A percentile compares a stretch with the other conserved stretches of the same genome.
phyloP scores from a whole-genome alignment of 116 monocot genomes.

The Phalaenopsis hybrid region DNA sequence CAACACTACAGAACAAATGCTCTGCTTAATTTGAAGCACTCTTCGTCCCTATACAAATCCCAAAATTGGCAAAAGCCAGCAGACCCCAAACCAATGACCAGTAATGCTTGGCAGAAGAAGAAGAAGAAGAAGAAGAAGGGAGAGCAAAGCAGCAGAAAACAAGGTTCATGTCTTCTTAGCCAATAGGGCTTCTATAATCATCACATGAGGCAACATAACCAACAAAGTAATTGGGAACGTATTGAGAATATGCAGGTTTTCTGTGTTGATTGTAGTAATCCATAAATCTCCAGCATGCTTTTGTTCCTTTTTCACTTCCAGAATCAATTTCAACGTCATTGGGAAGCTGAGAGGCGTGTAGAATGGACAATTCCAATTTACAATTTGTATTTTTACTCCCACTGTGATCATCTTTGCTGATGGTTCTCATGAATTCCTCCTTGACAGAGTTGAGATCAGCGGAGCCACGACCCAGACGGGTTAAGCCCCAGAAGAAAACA shows the following conservation, averaged over 20 bases:
- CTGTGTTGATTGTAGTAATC: constrained; percentile 12
- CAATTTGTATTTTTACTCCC: neutral
- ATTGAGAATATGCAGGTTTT: constrained; percentile 13
- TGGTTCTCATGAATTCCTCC: constrained; percentile 44
- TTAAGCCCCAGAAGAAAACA: constrained; percentile 1
- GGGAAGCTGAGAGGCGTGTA: neutral
- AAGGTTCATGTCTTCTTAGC: neutral
- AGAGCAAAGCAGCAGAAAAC: neutral
- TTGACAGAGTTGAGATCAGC: constrained; percentile 17
- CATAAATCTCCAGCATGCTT: constrained; percentile 16
- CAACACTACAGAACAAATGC: neutral
- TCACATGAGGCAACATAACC: constrained; percentile 7
- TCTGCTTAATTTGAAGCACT: neutral
- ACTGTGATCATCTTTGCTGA: constrained; percentile 19
- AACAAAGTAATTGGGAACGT: constrained; percentile 14
- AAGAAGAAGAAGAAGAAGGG: too few species aligned
- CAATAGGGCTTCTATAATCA: neutral
- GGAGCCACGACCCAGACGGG: neutral
- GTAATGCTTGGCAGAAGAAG: too few species aligned
- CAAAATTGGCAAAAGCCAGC: constrained; percentile 5
- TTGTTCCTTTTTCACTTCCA: neutral
- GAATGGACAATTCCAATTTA: constrained; percentile 1
- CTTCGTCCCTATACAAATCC: neutral
- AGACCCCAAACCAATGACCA: neutral
- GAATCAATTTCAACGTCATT: constrained; percentile 16